Percentiles rank a stretch among this genome's conserved stretches.
These are phyloP conservation scores for Xerocomellus amylosporus DNA, from an alignment of 768 basidiomycete species.

Conservation along the genomic window DNA sequence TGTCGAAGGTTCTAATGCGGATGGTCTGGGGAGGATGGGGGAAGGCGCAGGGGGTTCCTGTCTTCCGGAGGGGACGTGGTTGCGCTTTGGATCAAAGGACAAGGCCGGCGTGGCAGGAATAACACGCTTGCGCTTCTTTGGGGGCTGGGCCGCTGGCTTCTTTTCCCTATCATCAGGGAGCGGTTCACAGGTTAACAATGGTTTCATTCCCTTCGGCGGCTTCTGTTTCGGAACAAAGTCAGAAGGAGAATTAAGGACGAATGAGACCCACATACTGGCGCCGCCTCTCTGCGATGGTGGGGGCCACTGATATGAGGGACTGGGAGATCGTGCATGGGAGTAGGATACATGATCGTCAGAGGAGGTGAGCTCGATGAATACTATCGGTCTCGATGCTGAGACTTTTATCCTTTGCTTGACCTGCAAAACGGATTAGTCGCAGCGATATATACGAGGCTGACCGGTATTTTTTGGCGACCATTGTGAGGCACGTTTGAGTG, in stretches of 20 bases:
- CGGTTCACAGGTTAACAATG: slow-evolving; percentile 22
- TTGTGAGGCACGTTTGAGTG: slow-evolving; percentile 26
- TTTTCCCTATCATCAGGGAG: slow-evolving; percentile 28
- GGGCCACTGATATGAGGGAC: slow-evolving; percentile 1
- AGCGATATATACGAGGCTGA: slow-evolving; percentile 28
- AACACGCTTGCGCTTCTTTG: slow-evolving; percentile 25
- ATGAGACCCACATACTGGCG: slow-evolving; percentile 19
- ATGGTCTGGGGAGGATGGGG: slow-evolving; percentile 2
- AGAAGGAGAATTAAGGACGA: slow-evolving; percentile 7
- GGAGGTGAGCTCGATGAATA: slow-evolving; percentile 3
- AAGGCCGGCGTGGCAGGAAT: slow-evolving; percentile 20
- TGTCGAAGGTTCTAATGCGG: slow-evolving; percentile 11
- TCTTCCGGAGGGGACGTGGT: slow-evolving; percentile 23
- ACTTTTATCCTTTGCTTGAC: slow-evolving; percentile 9
- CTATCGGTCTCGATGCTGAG: slow-evolving; percentile 11
- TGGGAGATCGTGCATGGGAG: slow-evolving; percentile 14
- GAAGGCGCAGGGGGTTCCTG: slow-evolving; percentile 15
- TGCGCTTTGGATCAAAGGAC: slow-evolving; percentile 19
- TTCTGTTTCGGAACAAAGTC: slow-evolving; percentile 20
- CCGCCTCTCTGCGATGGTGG: slow-evolving; percentile 21
- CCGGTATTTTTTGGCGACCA: slow-evolving; percentile 21
- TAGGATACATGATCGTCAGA: slow-evolving; percentile 11
- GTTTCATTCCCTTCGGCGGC: slow-evolving; percentile 14
- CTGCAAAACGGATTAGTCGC: slow-evolving; percentile 11
- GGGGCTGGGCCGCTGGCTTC: slow-evolving; percentile 9